Evolutionary conservation across 192 early-diverging fungal genomes (phyloP).

Genomic region (Mortierella antarctica): DNA sequence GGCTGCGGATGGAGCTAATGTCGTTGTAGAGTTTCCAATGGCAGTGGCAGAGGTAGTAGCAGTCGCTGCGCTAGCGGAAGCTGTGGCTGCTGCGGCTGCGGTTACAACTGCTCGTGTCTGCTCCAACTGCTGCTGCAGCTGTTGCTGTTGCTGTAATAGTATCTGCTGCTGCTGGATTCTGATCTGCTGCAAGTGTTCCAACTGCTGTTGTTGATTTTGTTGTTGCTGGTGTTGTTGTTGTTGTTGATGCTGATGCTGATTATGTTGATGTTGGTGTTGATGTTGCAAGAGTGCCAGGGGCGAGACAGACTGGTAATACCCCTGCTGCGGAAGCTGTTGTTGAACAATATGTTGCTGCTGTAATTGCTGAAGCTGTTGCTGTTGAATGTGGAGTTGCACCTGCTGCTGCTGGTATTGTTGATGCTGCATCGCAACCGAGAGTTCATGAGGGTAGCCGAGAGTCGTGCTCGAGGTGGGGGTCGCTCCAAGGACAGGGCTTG

Average conservation of each 20-base stretch:
- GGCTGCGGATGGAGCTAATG: neutral
- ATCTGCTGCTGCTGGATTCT: conserved; percentile 30
- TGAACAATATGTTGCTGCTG: conserved; percentile 16
- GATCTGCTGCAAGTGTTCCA: conserved; percentile 33
- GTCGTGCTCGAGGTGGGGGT: neutral
- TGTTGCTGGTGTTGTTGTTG: conserved; percentile 7
- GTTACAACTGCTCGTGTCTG: conserved; percentile 18
- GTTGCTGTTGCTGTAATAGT: conserved; percentile 34
- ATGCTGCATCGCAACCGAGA: conserved; percentile 34
- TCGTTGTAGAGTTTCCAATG: neutral
- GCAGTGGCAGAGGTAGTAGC: neutral
- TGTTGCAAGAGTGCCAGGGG: conserved; percentile 17
- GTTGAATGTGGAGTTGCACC: conserved; percentile 29
- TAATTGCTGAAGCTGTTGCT: conserved; percentile 34
- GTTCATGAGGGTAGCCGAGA: conserved; percentile 9
- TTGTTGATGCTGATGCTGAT: conserved; percentile 13
- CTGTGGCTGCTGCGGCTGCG: neutral
- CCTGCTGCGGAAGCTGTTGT: conserved; percentile 8
- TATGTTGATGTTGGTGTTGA: conserved; percentile 1
- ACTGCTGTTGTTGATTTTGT: conserved; percentile 13
- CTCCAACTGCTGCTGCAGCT: conserved; percentile 38
- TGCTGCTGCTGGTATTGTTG: conserved; percentile 42
- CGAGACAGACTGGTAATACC: neutral
- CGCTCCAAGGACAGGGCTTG: conserved; percentile 25
- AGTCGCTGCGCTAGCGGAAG: neutral